phyloP scores from a whole-genome alignment of 148 eudicot genomes.

The Oxyria digyna region DNA sequence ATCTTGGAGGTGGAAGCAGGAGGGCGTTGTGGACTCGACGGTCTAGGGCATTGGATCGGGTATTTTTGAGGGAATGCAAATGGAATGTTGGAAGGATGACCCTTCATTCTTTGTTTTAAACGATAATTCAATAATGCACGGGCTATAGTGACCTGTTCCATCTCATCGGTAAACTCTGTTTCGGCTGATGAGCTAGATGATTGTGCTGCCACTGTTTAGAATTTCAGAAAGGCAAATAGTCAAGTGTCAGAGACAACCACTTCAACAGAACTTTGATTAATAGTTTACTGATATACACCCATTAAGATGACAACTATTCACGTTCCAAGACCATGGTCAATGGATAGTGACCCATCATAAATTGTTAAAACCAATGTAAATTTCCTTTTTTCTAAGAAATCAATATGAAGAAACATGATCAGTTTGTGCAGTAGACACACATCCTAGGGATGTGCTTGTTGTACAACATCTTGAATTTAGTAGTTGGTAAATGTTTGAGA shows the following conservation, averaged over 20 bases:
- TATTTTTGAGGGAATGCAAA: constrained; percentile 20
- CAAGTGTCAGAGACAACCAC: not conserved
- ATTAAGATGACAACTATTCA: not conserved
- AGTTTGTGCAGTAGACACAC: not conserved
- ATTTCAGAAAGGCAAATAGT: not conserved
- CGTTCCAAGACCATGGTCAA: constrained; percentile 5
- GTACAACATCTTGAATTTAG: not conserved
- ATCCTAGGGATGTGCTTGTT: not conserved
- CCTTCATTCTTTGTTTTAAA: constrained; percentile 25
- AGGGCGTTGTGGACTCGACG: constrained; percentile 27
- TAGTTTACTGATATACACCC: not conserved
- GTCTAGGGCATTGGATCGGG: constrained; percentile 32
- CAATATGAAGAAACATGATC: not conserved
- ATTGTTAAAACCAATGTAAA: not conserved
- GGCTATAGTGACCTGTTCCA: constrained; percentile 57
- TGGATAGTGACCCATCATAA: not conserved
- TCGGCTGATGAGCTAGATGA: constrained; percentile 28
- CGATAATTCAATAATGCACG: constrained; percentile 49
- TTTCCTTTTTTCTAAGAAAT: not conserved
- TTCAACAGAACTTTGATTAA: not conserved
- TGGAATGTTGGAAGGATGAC: constrained; percentile 28
- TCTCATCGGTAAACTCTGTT: constrained; percentile 37
- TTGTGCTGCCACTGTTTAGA: constrained; percentile 25
- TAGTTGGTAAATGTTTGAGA: not conserved
- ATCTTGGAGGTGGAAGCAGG: constrained; percentile 41